Evolutionary conservation across 768 basidiomycete genomes (phyloP), one percentile per base, ranked within the genome.

Genomic region (Mycena alexandri): DNA sequence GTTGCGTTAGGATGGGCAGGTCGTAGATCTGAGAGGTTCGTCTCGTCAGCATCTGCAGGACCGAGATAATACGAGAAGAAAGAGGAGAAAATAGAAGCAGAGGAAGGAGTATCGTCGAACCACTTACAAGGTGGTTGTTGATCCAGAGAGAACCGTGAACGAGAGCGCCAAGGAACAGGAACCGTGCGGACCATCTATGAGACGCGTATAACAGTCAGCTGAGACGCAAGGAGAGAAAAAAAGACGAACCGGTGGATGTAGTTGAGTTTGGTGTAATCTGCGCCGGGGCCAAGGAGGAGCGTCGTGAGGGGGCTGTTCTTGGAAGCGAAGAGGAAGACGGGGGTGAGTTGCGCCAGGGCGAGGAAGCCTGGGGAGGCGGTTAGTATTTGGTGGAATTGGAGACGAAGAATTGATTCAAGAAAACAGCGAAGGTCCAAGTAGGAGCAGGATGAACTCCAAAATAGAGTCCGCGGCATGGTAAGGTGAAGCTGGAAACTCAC

Each of bases 201-300:
- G n/a, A n/a, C n/a, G n/a, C n/a, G n/a, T n/a, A n/a, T 17, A 42
- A 3, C 3, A 6, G 10, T 42, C 13, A 42, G 41, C 13, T 11
- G 10, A 42, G 41, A 42, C 41, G 17, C 3, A 9, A 42, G 41
- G 10, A 42, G 10, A 42, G 10, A 42, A 4, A 9, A 2, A 9
- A 11, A 4, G 41, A 42, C 12, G 17, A 9, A 42, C 16, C 43
- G n/a, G 43, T 44, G 43, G 5, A 44, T 21, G 17, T 44, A 90
- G 74, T 94, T 94, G 67, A 93, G 83, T 77, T 87, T 87, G 47
- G 90, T 89, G 70, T 93, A 93, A 11, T 88, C 87, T 38, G 84
- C 76, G n/a, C 91, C 79, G 80, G 94, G 74, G 16, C 90, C 89
- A n/a, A 63, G 56, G 17, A 90, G 78, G 13, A 92, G 76, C 38